Base-by-base conservation (phyloP, 1,284 basidiomycete species). In the Agroathelia rolfsii region DNA sequence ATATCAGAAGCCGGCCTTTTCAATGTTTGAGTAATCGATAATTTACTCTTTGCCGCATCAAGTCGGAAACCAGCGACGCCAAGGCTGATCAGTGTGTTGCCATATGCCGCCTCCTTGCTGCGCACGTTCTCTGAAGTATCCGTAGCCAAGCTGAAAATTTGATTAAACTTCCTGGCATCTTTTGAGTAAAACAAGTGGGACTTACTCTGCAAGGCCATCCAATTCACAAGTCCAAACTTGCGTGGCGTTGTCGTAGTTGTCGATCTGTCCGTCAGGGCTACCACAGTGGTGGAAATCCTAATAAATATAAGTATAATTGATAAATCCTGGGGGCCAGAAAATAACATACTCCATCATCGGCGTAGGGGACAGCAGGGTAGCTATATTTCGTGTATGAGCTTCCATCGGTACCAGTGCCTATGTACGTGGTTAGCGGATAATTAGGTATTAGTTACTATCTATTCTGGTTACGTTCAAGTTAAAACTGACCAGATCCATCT, bases 241-340 rank as follows among this genome's bases (percentile, higher is more conserved):
- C 2, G 32, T n/a, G 3, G 38, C 37, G 30, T 53, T 51, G 27
- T 41, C 25, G 36, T 48, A 55, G 34, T 53, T 46, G 3, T 43
- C 47, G 23, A 57, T 53, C 24, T 49, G 36, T 31, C 51, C 44
- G 10, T 35, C 41, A 3, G 44, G 36, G 19, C 43, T 39, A 18
- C 48, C 49, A 34, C 52, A 57, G 35, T 57, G 46, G 29, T 54
- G 53, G 44, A 56, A 55, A 32, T 56, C 48, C 38, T 53, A 18
- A n/a, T n/a, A n/a, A n/a, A n/a, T n/a, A n/a, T n/a, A n/a, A n/a
- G n/a, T n/a, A n/a, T n/a, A n/a, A n/a, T n/a, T n/a, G n/a, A 27
- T 16, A 14, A 12, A 10, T 7, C 26, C 20, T 20, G 12, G 11
- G 18, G 8, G 21, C 7, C 28, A 24, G 25, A 11, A 11, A 21